Evolutionary conservation across 2,329 filamentous ascomycete genomes (phyloP), one percentile per base, ranked within the genome.

Genomic region (Fusarium equiseti): DNA sequence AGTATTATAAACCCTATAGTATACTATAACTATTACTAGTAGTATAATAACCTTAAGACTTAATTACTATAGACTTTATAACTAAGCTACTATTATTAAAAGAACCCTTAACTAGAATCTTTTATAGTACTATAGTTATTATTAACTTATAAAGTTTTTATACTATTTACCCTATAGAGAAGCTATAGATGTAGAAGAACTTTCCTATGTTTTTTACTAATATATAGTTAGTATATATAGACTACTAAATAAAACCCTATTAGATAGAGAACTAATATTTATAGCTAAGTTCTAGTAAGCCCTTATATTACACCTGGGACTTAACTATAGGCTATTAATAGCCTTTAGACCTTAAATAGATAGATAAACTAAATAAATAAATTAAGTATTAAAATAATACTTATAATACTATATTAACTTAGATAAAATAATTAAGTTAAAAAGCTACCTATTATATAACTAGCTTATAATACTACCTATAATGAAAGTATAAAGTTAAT

Each of bases 1-100:
- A 20, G 3, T 20, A 20, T 20, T n/a, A 63, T 43, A 64, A 70
- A 12, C 55, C 31, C 10, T 70, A 72, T 42, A 48, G 20, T 20
- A 20, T 20, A 20, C 20, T 31, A 13, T 13, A 31, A 31, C 29
- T 5, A 1, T 31, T 31, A 13, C 29, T 7, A 49, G 31, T 72
- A 20, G 9, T 18, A 44, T 31, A 45, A 60, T 9, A 18, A 63
- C 45, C 48, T 42, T 72, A 44, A 42, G 51, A 68, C 20, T 66
- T 42, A 40, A 63, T 70, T 11, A 65, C 22, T 35, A 48, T 70
- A 24, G 42, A 70, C 31, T 68, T 56, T 58, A 68, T 67, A 31
- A 31, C 29, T 7, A 31, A 31, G 12, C 1, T 31, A 31, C 29
- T 5, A 0, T 31, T 31, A 31, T 35, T 13, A 24, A 8, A 26